Base-by-base conservation (phyloP, 331 rosid genomes). In the Rhamnella rubrinervis region DNA sequence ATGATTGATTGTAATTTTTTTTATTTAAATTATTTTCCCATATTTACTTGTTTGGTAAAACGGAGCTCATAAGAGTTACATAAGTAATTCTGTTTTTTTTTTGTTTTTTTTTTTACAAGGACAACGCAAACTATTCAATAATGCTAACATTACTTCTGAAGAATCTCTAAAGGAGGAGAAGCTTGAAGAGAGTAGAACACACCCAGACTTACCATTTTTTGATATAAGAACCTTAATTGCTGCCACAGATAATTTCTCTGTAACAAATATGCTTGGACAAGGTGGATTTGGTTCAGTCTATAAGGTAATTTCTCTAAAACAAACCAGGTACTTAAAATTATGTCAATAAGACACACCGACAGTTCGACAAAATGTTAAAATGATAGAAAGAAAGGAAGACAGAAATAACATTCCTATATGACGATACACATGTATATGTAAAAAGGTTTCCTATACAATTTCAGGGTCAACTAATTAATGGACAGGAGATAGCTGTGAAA, bases 71-170 rank as follows among this genome's bases (percentile, higher is more conserved):
- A 28, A 28, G 35, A 2, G 35, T 28, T 3, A 28, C 35, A 28
- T 28, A 28, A 28, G 2, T 49, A 49, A 49, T 18, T 49, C 18
- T 10, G 14, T n/a, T n/a, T n/a, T n/a, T n/a, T n/a, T n/a, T n/a
- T n/a, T n/a, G 13, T 52, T 19, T 52, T 52, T 7, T 8, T 52
- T 6, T 46, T n/a, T n/a, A n/a, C 67, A 46, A 64, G 73, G 52
- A 46, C 68, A 77, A 55, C 70, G 19, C 41, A 66, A 66, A 41
- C 57, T 20, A 61, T 62, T 77, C 7, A 58, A 61, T 63, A 55
- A 59, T 59, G n/a, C 59, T 63, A 56, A 5, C 12, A 6, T 18
- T 0, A 59, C 23, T 21, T 65, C 63, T 6, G 26, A 60, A 21
- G 38, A 50, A 17, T 63, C 64, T 21, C 28, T 70, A 12, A 52